phyloP scores from a whole-genome alignment of 2,329 filamentous ascomycete species.

The Diaporthe eres region DNA sequence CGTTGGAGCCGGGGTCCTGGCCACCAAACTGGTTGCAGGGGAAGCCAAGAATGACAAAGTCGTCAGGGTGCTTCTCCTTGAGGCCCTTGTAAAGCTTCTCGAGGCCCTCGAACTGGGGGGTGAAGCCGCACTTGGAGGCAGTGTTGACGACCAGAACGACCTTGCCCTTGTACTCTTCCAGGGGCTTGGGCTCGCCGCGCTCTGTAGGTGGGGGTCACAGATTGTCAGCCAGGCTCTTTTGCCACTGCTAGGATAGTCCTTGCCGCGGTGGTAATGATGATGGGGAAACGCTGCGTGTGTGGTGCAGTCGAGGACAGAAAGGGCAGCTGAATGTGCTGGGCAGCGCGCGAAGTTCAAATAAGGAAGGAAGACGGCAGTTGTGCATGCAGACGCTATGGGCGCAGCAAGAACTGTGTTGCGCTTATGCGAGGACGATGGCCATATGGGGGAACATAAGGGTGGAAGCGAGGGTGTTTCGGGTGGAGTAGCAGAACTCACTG shows the following conservation, averaged over 20 bases:
- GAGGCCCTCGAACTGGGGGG: constrained; percentile 91
- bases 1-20: constrained; percentile 89
- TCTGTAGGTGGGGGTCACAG: constrained; percentile 61
- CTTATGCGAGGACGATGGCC: constrained; percentile 6
- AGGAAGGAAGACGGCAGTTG: constrained; percentile 31
- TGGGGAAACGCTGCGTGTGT: not conserved
- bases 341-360: constrained; percentile 18
- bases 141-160: constrained; percentile 98
- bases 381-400: constrained; percentile 29
- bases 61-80: constrained; percentile 76
- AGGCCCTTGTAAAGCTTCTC: constrained; percentile 90
- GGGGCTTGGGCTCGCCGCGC: constrained; percentile 78
- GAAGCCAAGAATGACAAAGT: constrained; percentile 93
- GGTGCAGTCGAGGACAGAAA: constrained; percentile 16
- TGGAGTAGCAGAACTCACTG: constrained; percentile 68
- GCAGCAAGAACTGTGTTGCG: constrained; percentile 21
- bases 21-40: constrained; percentile 97
- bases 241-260: constrained; percentile 40
- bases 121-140: constrained; percentile 98
- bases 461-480: constrained; percentile 13
- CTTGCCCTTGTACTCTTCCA: constrained; percentile 86
- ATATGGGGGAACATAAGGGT: not conserved
- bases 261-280: not conserved
- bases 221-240: constrained; percentile 35
- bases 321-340: constrained; percentile 19